Evolutionary conservation across 495 filamentous ascomycete genomes (phyloP), one percentile per base, ranked within the genome.

Genomic region (Tricharina praecox): DNA sequence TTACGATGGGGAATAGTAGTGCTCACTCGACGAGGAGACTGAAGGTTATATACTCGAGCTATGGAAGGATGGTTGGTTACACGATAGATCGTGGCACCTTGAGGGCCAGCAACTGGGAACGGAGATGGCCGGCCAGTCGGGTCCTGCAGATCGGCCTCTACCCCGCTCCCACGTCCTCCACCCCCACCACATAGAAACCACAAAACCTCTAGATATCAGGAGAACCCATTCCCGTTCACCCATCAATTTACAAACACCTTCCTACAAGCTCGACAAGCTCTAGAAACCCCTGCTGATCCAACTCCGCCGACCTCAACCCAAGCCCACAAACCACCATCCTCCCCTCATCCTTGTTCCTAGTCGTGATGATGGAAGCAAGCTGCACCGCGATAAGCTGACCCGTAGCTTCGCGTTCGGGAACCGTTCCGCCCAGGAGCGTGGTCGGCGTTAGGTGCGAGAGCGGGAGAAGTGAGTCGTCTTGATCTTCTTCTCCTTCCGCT

Each of bases 351-450:
- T 82, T 77, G 45, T 82, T 68, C 51, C 76, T 77, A 45, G 75
- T 75, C 25, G 74, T 65, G 49, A 97, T 73, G 10, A 77, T 74
- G 55, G 75, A 88, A 4, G 81, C 90, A 50, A 95, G 82, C 57
- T 94, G 86, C 42, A 81, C 81, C 30, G 85, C 85, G 60, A 85
- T 77, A 3, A 93, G 72, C 65, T 95, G 90, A 21, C 82, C 88
- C 15, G 88, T 56, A 0, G 80, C 82, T 52, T 94, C 85, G 30
- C 87, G 71, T 40, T 82, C 79, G 48, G 81, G 69, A 15, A 75
- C 76, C 23, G 82, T 79, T 10, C 78, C 85, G n/a, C 90, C 90
- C 3, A 97, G 70, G 2, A 97, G 63, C 0, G 90, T 93, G 36
- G 78, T 92, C 1, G 90, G 81, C 3, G 85, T 94, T 26, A 97